Evolutionary conservation across 2,329 filamentous ascomycete species (phyloP).

Genomic region (Trichophyton mentagrophytes): DNA sequence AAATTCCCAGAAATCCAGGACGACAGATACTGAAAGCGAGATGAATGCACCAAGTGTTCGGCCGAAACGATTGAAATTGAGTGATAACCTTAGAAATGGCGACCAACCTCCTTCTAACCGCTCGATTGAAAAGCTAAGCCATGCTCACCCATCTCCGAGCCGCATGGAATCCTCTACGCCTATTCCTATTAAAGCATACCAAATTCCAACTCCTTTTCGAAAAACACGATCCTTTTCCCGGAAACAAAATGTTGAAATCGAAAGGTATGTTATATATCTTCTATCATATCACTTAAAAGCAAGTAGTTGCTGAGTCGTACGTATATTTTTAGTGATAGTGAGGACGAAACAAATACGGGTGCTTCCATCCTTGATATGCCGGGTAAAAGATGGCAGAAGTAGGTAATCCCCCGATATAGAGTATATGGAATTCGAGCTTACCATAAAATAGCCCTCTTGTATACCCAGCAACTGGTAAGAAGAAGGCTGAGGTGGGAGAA

Average conservation of each 20-base stretch:
- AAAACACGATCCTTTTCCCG: slow-evolving; percentile 23
- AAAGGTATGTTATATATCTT: slow-evolving; percentile 8
- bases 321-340: neutral
- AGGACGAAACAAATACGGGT: neutral
- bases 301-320: neutral
- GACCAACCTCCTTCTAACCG: neutral
- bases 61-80: slow-evolving; percentile 11
- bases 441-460: slow-evolving; percentile 25
- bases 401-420: neutral
- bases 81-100: slow-evolving; percentile 6
- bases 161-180: slow-evolving; percentile 11
- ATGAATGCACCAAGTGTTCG: neutral
- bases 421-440: neutral
- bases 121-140: neutral
- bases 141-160: slow-evolving; percentile 8
- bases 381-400: neutral
- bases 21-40: neutral
- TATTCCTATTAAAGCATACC: slow-evolving; percentile 23
- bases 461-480: slow-evolving; percentile 35
- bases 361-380: neutral
- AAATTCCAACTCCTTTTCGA: slow-evolving; percentile 8
- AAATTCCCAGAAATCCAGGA: neutral
- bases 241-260: slow-evolving; percentile 4
- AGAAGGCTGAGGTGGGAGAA: slow-evolving; percentile 33
- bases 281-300: neutral